A percentile compares a stretch with the other conserved stretches of the same genome.
Evolutionary conservation across 768 basidiomycete species (phyloP).

Genomic region (Hortiboletus flavorubellus): DNA sequence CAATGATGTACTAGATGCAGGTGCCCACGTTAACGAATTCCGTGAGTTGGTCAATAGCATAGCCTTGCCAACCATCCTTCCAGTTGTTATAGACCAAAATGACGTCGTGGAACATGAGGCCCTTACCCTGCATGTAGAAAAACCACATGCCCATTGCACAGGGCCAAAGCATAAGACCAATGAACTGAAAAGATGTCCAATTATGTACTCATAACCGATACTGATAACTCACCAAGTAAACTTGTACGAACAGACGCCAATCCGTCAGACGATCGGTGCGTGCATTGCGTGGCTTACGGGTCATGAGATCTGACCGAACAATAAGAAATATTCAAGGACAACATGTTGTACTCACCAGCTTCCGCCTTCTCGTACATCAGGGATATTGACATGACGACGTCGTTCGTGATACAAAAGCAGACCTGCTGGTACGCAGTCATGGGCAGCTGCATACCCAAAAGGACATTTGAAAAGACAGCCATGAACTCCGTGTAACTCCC

Average conservation of each 20-base stretch:
- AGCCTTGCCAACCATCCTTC: conserved; percentile 36
- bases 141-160: conserved; percentile 42
- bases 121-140: conserved; percentile 37
- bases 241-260: conserved; percentile 47
- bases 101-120: conserved; percentile 33
- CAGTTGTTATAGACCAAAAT: conserved; percentile 40
- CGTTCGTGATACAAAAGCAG: conserved; percentile 52
- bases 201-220: neutral
- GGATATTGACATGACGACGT: conserved; percentile 48
- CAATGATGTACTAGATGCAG: conserved; percentile 39
- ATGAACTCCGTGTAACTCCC: conserved; percentile 58
- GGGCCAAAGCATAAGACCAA: conserved; percentile 44
- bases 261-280: conserved; percentile 47
- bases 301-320: conserved; percentile 37
- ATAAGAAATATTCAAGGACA: neutral
- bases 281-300: conserved; percentile 46
- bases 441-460: conserved; percentile 57
- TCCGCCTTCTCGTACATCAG: conserved; percentile 53
- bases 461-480: conserved; percentile 53
- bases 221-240: conserved; percentile 38
- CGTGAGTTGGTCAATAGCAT: conserved; percentile 26
- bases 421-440: conserved; percentile 53
- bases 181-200: conserved; percentile 31
- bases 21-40: conserved; percentile 39
- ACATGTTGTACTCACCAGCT: conserved; percentile 29